Evolutionary conservation across 768 basidiomycete species (phyloP), one percentile per base, ranked within the genome.

Genomic region (Polyporus arcularius): DNA sequence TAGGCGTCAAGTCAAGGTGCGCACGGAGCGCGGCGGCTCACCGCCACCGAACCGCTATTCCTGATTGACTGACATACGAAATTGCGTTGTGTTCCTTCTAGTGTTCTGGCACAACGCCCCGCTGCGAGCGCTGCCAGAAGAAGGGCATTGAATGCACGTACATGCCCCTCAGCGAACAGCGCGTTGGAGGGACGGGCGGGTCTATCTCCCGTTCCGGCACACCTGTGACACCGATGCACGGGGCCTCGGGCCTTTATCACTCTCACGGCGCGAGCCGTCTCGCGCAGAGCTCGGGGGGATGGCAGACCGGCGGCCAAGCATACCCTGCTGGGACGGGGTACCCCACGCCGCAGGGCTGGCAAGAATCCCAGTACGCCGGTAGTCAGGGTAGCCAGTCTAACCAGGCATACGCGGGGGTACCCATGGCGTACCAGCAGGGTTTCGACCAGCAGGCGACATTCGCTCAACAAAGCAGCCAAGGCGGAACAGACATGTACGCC

Each of bases 1-100:
- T 7, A 68, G 70, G 35, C 78, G 81, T 16, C 85, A 87, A 70
- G 78, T 85, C 60, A 85, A 81, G 76, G 85, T 83, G 64, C 40
- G 68, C 28, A 43, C 41, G 26, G 35, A 35, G 35, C 35, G 35
- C 35, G 35, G 35, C 38, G 53, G 40, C 54, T 30, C 49, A 39
- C 48, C 47, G 50, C 35, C 53, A 39, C 53, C 47, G 16, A 51
- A 53, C 57, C 26, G 45, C 48, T 35, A 26, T 28, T n/a, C 11
- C 16, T 55, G 52, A 46, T 57, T n/a, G 15, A 6, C 49, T 16
- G 39, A 18, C 21, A n/a, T 46, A 6, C 26, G 21, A 28, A 12
- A 48, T 12, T 18, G 45, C 8, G 16, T 49, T 41, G 18, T 26
- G 7, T 15, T 6, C 21, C n/a, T 4, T 28, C 10, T 40, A 72